Evolutionary conservation across 768 basidiomycete genomes (phyloP).

Genomic region (Xanthoconium purpureum): DNA sequence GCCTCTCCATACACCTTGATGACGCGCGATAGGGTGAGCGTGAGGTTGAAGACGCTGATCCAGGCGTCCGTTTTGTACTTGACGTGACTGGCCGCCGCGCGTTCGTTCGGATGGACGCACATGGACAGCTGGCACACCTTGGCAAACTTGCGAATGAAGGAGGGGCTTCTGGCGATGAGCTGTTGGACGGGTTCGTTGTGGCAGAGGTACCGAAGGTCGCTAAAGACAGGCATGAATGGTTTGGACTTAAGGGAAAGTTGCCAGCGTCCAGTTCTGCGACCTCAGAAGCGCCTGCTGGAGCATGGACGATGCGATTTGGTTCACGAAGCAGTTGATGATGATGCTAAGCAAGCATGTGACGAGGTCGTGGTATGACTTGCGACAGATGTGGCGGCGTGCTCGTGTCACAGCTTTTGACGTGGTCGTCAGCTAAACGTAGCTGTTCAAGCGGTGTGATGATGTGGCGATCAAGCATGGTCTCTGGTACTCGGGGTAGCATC

Average conservation of each 20-base stretch:
- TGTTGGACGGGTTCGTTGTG: conserved; percentile 78
- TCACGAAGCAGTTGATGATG: conserved; percentile 89
- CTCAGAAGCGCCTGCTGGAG: conserved; percentile 18
- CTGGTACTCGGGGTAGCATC: conserved; percentile 38
- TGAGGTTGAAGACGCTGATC: conserved; percentile 96
- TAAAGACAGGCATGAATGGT: conserved; percentile 93
- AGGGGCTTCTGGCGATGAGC: conserved; percentile 65
- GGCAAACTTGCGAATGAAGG: conserved; percentile 69
- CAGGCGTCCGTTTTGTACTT: conserved; percentile 98
- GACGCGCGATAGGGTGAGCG: conserved; percentile 82
- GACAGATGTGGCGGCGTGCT: conserved; percentile 38
- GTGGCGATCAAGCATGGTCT: conserved; percentile 35
- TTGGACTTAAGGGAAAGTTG: conserved; percentile 89
- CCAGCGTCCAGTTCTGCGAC: conserved; percentile 67
- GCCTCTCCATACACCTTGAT: conserved; percentile 89
- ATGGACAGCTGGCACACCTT: conserved; percentile 86
- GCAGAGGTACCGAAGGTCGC: conserved; percentile 82
- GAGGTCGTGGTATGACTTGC: conserved; percentile 36
- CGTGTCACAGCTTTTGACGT: conserved; percentile 2
- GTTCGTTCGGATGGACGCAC: conserved; percentile 87
- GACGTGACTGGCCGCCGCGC: conserved; percentile 78
- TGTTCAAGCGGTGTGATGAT: conserved; percentile 59
- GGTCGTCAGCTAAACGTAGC: conserved; percentile 35
- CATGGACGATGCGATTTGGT: conserved; percentile 71
- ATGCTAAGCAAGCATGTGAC: conserved; percentile 76